These are phyloP conservation scores for Dipodascus geniculatus DNA, from an alignment of 805 yeast species.

Conservation along the genomic window DNA sequence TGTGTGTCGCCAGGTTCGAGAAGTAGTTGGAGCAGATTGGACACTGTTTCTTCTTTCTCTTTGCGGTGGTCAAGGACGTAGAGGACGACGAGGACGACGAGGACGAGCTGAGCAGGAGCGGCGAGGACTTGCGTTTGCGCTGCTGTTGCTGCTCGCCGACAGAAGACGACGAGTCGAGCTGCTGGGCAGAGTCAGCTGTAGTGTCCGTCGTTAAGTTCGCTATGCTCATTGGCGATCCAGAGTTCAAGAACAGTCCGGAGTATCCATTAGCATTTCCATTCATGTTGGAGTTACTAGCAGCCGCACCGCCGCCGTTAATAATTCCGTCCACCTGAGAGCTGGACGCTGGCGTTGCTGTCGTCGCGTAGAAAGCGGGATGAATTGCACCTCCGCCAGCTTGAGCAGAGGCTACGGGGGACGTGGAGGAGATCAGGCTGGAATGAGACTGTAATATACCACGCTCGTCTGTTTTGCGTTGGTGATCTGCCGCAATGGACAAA, in stretches of 20 bases:
- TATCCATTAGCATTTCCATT: not conserved
- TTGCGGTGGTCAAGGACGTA: not conserved
- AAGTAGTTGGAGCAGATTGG: slow-evolving; percentile 57
- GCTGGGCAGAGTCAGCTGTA: not conserved
- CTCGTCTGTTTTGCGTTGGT: slow-evolving; percentile 1
- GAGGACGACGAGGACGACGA: not conserved
- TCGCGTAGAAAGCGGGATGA: not conserved
- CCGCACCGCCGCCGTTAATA: not conserved
- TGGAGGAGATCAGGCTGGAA: not conserved
- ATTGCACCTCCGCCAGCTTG: not conserved
- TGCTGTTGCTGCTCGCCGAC: not conserved
- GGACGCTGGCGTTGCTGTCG: not conserved
- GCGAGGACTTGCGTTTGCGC: not conserved
- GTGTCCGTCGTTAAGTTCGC: not conserved
- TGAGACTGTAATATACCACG: not conserved
- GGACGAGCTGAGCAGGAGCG: not conserved
- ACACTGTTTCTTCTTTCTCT: slow-evolving; percentile 56
- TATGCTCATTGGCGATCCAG: not conserved
- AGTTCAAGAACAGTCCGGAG: not conserved
- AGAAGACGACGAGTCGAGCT: not conserved
- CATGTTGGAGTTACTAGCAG: not conserved
- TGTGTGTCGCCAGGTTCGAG: slow-evolving; percentile 75
- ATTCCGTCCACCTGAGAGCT: not conserved
- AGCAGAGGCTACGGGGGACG: not conserved
- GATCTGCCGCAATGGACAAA: not conserved